Base-by-base conservation (phyloP, 2,329 filamentous ascomycete genomes). In the Neofusicoccum umdonicola region DNA sequence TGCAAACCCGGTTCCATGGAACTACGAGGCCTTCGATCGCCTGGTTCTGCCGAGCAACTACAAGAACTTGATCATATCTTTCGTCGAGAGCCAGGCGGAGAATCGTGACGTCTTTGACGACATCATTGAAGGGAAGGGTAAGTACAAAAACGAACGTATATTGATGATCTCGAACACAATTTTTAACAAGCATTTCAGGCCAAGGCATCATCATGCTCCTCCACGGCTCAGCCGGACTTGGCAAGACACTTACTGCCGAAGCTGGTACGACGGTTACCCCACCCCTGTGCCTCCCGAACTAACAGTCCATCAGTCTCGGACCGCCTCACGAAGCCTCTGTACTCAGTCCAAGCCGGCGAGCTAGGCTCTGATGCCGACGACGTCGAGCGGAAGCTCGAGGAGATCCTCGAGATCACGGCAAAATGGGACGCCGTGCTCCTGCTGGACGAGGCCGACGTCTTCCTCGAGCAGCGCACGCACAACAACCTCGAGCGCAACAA, bases 381-480 rank as follows among this genome's bases (percentile, higher is more conserved):
- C 4, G 74, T 86, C 9, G 82, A 83, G 17, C 71, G 76, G n/a
- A 80, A 80, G 51, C 73, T 86, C 64, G 78, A 80, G 65, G 73
- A 76, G 34, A 76, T 79, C 35, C 83, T 86, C 48, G 74, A 79
- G 65, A 79, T 83, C 66, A 83, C 82, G 2, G 77, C 79, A 0
- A 78, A 78, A n/a, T 86, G 83, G 83, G 78, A 80, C 17, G 82
- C 81, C 7, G 79, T 85, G 8, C 71, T 85, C 17, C 74, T 85
- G 3, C 77, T 85, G 4, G 83, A 85, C 67, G 83, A 85, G 71
- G 82, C 83, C 7, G 83, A 85, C 66, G 81, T 85, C 3, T 85
- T 84, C 71, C 79, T 85, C 72, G 79, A 80, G 1, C 75, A 80
- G 71, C 77, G 83, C 5, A 74, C 80, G 62, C 76, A 77, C 44